phyloP scores from a whole-genome alignment of 148 eudicot species.

The Nepenthes gracilis region DNA sequence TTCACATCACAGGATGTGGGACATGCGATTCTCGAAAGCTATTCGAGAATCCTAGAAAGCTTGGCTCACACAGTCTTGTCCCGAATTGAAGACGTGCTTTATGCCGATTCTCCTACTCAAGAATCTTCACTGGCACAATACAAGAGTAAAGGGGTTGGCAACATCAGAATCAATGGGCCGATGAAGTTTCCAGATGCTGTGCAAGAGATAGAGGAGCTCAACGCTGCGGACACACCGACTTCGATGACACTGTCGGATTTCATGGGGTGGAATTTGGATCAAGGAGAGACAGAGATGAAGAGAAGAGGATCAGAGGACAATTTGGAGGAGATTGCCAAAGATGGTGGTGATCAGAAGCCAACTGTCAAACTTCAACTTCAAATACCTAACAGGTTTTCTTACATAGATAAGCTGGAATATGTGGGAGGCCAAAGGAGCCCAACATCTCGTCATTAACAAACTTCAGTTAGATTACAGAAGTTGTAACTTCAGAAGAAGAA shows the following conservation, averaged over 20 bases:
- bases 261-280: slow-evolving; percentile 56
- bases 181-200: slow-evolving; percentile 26
- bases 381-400: slow-evolving; percentile 40
- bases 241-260: slow-evolving; percentile 72
- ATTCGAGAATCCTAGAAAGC: slow-evolving; percentile 73
- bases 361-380: slow-evolving; percentile 26
- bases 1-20: slow-evolving; percentile 52
- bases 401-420: slow-evolving; percentile 30
- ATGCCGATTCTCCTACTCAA: slow-evolving; percentile 42
- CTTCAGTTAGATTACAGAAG: background rate
- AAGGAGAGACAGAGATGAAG: slow-evolving; percentile 24
- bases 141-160: slow-evolving; percentile 16
- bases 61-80: slow-evolving; percentile 65
- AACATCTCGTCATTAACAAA: slow-evolving; percentile 46
- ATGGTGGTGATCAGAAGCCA: slow-evolving; percentile 9
- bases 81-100: slow-evolving; percentile 67
- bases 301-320: slow-evolving; percentile 18
- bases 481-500: too few relatives aligned
- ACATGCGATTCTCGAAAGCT: slow-evolving; percentile 66
- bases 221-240: slow-evolving; percentile 30
- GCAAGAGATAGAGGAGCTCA: slow-evolving; percentile 52
- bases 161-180: slow-evolving; percentile 9
- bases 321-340: slow-evolving; percentile 18
- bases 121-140: slow-evolving; percentile 34
- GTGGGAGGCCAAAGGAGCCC: slow-evolving; percentile 55